These are phyloP conservation scores for Arthroderma sp. DNA, from an alignment of 2,329 filamentous ascomycete genomes.

Conservation along the genomic window DNA sequence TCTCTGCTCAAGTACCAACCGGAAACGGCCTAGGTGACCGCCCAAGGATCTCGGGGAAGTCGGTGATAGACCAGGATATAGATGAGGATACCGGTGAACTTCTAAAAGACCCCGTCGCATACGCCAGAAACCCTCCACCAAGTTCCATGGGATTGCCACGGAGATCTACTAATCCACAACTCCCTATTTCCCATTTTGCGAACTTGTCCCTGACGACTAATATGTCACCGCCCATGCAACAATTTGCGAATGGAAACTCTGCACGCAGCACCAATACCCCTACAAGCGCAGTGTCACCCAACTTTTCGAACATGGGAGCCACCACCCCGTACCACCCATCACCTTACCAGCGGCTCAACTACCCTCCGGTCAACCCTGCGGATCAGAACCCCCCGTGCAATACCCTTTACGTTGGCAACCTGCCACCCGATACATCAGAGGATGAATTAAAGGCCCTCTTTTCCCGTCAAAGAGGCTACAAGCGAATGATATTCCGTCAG, in stretches of 20 bases:
- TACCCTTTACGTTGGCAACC: slow-evolving; percentile 92
- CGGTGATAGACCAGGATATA: slow-evolving; percentile 50
- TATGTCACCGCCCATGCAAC: slow-evolving; percentile 34
- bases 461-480: slow-evolving; percentile 86
- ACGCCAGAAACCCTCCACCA: slow-evolving; percentile 55
- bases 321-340: slow-evolving; percentile 43
- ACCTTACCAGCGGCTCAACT: slow-evolving; percentile 51
- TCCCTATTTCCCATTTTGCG: slow-evolving; percentile 56
- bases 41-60: slow-evolving; percentile 44
- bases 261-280: slow-evolving; percentile 39
- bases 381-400: slow-evolving; percentile 97
- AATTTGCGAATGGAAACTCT: slow-evolving; percentile 38
- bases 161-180: slow-evolving; percentile 57
- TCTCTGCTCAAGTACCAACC: slow-evolving; percentile 49
- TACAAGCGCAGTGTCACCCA: slow-evolving; percentile 45
- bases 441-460: slow-evolving; percentile 93
- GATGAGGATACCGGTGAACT: slow-evolving; percentile 51
- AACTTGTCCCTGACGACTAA: slow-evolving; percentile 61
- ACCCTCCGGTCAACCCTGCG: slow-evolving; percentile 80
- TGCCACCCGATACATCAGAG: slow-evolving; percentile 83
- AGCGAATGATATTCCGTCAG: slow-evolving; percentile 83
- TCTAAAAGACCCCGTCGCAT: slow-evolving; percentile 50
- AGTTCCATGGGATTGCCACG: slow-evolving; percentile 35
- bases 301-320: slow-evolving; percentile 21
- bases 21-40: slow-evolving; percentile 41